phyloP scores from a whole-genome alignment of 371 early-diverging fungal species.

The Batkoa obscura region DNA sequence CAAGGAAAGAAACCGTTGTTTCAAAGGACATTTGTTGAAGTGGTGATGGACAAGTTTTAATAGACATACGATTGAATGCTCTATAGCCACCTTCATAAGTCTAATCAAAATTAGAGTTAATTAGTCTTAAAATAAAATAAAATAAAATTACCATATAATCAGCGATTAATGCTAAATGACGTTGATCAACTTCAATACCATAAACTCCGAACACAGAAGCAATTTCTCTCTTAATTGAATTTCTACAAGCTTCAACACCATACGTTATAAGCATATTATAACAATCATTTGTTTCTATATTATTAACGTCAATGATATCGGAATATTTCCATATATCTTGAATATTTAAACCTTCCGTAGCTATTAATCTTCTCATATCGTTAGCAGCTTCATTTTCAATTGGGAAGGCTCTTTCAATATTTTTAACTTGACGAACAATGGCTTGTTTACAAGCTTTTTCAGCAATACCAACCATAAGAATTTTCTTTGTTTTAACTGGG shows the following conservation, averaged over 20 bases:
- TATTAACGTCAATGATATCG: constrained; percentile 62
- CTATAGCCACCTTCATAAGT: constrained; percentile 96
- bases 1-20: constrained; percentile 86
- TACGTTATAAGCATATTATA: constrained; percentile 78
- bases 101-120: constrained; percentile 11
- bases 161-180: constrained; percentile 94
- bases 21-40: constrained; percentile 96
- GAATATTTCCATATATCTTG: constrained; percentile 70
- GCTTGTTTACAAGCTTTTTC: constrained; percentile 44
- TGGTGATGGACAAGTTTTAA: constrained; percentile 78
- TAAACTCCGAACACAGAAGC: constrained; percentile 93
- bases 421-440: constrained; percentile 70
- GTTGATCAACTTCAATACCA: constrained; percentile 88
- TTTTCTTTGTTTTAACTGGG: constrained; percentile 72
- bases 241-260: constrained; percentile 98
- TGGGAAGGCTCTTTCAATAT: constrained; percentile 58
- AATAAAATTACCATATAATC: constrained; percentile 81
- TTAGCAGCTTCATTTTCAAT: constrained; percentile 52
- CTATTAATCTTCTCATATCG: constrained; percentile 34
- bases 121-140: background rate
- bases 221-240: constrained; percentile 90
- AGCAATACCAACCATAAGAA: constrained; percentile 77
- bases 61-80: constrained; percentile 90
- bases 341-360: constrained; percentile 85
- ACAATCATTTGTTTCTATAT: constrained; percentile 93